phyloP scores from a whole-genome alignment of 1,139 yeast genomes.

The Saccharomyces hybrid region DNA sequence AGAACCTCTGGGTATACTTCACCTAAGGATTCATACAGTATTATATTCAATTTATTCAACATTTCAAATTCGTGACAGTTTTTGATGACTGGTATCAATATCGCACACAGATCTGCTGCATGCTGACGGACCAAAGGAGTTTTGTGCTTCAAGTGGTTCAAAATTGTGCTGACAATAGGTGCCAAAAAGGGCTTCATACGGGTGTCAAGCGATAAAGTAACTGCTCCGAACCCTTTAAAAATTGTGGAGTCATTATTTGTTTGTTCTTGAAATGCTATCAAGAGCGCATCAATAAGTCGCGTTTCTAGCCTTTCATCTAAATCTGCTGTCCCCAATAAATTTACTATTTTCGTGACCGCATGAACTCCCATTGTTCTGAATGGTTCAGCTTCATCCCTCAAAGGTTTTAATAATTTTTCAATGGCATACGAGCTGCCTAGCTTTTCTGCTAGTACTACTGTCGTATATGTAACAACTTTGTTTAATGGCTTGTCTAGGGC shows the following conservation, averaged over 20 bases:
- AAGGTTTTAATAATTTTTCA: constrained; percentile 46
- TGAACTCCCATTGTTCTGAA: constrained; percentile 75
- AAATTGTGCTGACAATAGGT: constrained; percentile 63
- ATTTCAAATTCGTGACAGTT: constrained; percentile 59
- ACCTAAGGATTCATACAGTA: constrained; percentile 85
- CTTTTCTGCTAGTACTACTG: constrained; percentile 57
- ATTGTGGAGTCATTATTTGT: constrained; percentile 46
- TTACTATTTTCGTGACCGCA: constrained; percentile 47
- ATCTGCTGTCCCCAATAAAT: constrained; percentile 41
- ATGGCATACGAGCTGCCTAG: constrained; percentile 60
- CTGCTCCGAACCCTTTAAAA: constrained; percentile 58
- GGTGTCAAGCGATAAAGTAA: constrained; percentile 56
- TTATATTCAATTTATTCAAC: constrained; percentile 60
- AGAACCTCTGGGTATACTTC: constrained; percentile 93
- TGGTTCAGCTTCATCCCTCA: constrained; percentile 80
- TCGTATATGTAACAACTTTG: constrained; percentile 64
- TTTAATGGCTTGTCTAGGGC: constrained; percentile 52
- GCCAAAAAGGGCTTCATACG: constrained; percentile 70
- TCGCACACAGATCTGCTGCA: constrained; percentile 70
- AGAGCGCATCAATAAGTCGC: constrained; percentile 68
- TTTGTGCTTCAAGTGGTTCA: constrained; percentile 70
- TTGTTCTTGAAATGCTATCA: constrained; percentile 84
- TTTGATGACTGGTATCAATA: constrained; percentile 61
- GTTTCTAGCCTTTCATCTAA: constrained; percentile 54
- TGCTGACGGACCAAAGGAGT: constrained; percentile 72